phyloP scores from a whole-genome alignment of 2,329 filamentous ascomycete species.

The Botrytis tulipae region DNA sequence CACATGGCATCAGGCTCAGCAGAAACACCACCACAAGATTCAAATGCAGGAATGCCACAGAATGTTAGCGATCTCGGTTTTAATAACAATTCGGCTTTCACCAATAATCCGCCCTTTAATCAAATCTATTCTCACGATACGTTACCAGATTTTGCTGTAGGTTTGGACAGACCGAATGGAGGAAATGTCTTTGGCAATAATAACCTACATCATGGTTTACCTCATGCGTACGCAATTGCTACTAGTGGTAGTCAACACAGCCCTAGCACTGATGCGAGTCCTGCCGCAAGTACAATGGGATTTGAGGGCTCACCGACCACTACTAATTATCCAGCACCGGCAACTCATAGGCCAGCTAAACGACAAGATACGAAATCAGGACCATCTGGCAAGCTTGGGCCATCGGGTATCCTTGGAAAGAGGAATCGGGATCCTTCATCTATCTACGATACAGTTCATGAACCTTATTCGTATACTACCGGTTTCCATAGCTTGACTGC shows the following conservation, averaged over 20 bases:
- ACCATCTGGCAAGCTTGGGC: conserved; percentile 33
- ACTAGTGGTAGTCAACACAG: conserved; percentile 60
- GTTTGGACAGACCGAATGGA: conserved; percentile 46
- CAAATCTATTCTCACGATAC: conserved; percentile 49
- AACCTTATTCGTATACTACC: conserved; percentile 86
- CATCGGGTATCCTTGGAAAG: conserved; percentile 44
- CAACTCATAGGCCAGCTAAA: conserved; percentile 33
- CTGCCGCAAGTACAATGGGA: conserved; percentile 51
- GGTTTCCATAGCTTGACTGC: conserved; percentile 87
- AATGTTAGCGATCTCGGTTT: conserved; percentile 42
- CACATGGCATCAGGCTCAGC: conserved; percentile 92
- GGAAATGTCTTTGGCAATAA: conserved; percentile 46
- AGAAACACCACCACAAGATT: conserved; percentile 72
- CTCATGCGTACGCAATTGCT: conserved; percentile 64
- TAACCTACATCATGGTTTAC: conserved; percentile 55
- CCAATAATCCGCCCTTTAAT: conserved; percentile 45
- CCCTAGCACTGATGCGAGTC: conserved; percentile 63
- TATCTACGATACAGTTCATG: conserved; percentile 85
- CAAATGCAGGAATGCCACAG: conserved; percentile 47
- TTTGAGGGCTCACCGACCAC: conserved; percentile 57
- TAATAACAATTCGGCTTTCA: conserved; percentile 35
- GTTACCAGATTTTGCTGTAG: conserved; percentile 51
- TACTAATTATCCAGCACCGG: conserved; percentile 29
- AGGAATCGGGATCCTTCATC: conserved; percentile 71
- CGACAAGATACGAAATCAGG: conserved; percentile 32